A percentile compares a stretch with the other conserved stretches of the same genome.
phyloP scores from a whole-genome alignment of 768 basidiomycete species.

The Mycena floridula region DNA sequence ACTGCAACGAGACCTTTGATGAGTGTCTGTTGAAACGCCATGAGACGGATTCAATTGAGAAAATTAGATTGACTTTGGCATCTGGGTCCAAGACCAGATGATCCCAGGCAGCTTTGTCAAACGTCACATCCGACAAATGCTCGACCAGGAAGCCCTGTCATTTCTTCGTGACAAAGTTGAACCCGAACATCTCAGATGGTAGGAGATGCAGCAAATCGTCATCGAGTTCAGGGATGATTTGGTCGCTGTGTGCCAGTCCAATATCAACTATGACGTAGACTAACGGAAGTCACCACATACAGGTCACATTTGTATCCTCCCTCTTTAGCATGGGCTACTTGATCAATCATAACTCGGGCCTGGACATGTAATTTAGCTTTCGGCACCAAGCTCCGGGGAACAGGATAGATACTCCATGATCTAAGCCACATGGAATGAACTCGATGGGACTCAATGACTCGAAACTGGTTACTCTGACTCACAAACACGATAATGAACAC shows the following conservation, averaged over 20 bases:
- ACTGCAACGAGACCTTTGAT: constrained; percentile 20
- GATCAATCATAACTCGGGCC: constrained; percentile 16
- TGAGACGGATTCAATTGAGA: constrained; percentile 7
- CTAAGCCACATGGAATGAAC: constrained; percentile 1
- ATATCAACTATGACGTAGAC: not conserved
- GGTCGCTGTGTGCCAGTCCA: constrained; percentile 2
- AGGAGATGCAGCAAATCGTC: constrained; percentile 32
- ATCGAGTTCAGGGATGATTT: constrained; percentile 14
- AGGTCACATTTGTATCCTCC: constrained; percentile 1
- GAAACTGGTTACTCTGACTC: constrained; percentile 1
- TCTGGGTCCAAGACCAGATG: constrained; percentile 23
- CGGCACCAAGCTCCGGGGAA: too few relatives aligned
- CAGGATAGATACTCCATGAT: constrained; percentile 4
- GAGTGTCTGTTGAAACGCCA: constrained; percentile 14
- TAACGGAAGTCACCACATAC: not conserved
- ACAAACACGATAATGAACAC: constrained; percentile 13
- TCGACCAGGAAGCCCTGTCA: constrained; percentile 25
- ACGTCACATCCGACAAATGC: constrained; percentile 22
- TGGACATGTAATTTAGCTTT: not conserved
- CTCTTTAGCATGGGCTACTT: constrained; percentile 3
- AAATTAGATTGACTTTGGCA: constrained; percentile 14
- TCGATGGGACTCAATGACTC: not conserved
- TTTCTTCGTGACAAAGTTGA: constrained; percentile 30
- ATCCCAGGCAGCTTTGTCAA: constrained; percentile 26
- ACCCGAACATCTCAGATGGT: constrained; percentile 28